Conservation (phyloP, 2,329 filamentous ascomycete species). For the Delphinella strobiligena region DNA sequence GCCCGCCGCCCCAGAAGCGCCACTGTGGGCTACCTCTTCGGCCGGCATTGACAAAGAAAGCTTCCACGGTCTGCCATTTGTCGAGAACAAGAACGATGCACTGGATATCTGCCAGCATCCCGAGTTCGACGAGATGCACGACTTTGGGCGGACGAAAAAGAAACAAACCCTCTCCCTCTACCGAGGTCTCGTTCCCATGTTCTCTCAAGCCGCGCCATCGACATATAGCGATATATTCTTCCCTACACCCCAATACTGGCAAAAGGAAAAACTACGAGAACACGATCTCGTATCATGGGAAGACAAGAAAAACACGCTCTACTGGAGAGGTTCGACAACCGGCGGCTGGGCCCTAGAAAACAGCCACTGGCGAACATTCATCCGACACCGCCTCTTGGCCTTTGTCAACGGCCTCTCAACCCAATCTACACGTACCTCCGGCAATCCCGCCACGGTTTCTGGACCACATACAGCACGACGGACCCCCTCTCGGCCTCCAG, state of each 20-base stretch:
- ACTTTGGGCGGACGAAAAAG: conserved; percentile 32
- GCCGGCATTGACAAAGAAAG: not conserved
- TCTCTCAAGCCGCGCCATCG: conserved; percentile 33
- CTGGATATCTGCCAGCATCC: conserved; percentile 35
- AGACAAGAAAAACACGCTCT: conserved; percentile 38
- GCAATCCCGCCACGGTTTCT: conserved; percentile 14
- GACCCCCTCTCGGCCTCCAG: conserved; percentile 13
- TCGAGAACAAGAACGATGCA: conserved; percentile 14
- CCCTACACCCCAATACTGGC: conserved; percentile 35
- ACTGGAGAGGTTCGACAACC: conserved; percentile 47
- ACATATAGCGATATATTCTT: conserved; percentile 38
- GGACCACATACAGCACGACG: conserved; percentile 6
- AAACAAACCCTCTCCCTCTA: conserved; percentile 33
- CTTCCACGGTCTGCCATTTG: conserved; percentile 3
- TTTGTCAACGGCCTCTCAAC: conserved; percentile 16
- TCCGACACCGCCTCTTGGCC: conserved; percentile 36
- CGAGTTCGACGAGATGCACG: conserved; percentile 30
- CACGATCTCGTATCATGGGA: conserved; percentile 40
- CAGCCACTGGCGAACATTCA: conserved; percentile 31
- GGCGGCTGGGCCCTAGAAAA: conserved; percentile 38
- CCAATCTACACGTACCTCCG: conserved; percentile 8
- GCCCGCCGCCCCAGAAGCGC: not conserved
- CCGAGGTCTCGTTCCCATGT: conserved; percentile 31
- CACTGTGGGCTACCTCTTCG: not conserved
- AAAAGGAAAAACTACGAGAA: conserved; percentile 24